These are phyloP conservation scores for Fusarium sp. DNA, from an alignment of 2,329 filamentous ascomycete genomes.

Conservation along the genomic window DNA sequence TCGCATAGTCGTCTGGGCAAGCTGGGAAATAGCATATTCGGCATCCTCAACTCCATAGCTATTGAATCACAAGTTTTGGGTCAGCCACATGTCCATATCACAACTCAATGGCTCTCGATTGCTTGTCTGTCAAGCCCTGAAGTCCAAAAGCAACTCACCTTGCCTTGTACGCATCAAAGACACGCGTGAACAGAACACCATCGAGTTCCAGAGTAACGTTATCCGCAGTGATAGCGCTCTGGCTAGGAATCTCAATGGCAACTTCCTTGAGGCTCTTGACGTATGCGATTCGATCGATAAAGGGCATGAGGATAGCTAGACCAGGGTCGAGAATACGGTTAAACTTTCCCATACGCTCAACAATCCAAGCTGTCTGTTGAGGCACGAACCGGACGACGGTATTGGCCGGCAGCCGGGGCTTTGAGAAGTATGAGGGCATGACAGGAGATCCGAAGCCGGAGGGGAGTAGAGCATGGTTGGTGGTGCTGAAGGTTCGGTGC, in stretches of 20 bases:
- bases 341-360: slow-evolving; percentile 99
- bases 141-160: slow-evolving; percentile 70
- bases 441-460: slow-evolving; percentile 51
- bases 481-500: slow-evolving; percentile 51
- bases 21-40: slow-evolving; percentile 97
- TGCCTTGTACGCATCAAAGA: slow-evolving; percentile 98
- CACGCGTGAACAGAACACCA: slow-evolving; percentile 93
- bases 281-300: slow-evolving; percentile 96
- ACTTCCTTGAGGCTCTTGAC: slow-evolving; percentile 97
- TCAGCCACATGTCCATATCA: slow-evolving; percentile 14
- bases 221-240: slow-evolving; percentile 98
- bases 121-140: not conserved
- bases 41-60: slow-evolving; percentile 99
- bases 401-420: slow-evolving; percentile 83
- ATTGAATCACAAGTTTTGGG: not conserved
- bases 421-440: slow-evolving; percentile 83
- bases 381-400: slow-evolving; percentile 96
- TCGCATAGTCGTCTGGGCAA: slow-evolving; percentile 98
- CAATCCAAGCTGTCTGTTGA: slow-evolving; percentile 99
- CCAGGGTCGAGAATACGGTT: slow-evolving; percentile 93
- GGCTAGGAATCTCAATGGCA: slow-evolving; percentile 96
- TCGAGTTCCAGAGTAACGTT: slow-evolving; percentile 98
- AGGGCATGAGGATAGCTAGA: slow-evolving; percentile 87
- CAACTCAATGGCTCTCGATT: not conserved
- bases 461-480: slow-evolving; percentile 52